A percentile compares a stretch with the other conserved stretches of the same genome.
Conservation (phyloP, 192 early-diverging fungal species). For the Haplosporangium gracile region DNA sequence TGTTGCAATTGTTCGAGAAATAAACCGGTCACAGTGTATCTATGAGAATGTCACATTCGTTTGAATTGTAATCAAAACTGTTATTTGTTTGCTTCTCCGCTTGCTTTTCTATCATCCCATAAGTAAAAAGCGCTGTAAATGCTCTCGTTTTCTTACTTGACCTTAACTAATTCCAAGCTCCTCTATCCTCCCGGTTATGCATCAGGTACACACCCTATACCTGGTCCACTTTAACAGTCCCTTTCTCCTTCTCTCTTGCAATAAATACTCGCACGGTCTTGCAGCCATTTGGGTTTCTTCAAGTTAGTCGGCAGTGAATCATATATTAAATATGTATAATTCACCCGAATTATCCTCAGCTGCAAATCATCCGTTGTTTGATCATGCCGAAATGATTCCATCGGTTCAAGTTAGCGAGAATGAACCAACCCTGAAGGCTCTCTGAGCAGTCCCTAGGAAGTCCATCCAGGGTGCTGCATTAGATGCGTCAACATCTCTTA, state of each 20-base stretch:
- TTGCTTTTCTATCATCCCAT: too few relatives aligned
- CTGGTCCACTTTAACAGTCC: background rate
- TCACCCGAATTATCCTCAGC: slow-evolving; percentile 58
- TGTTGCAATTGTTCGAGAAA: too few relatives aligned
- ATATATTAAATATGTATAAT: slow-evolving; percentile 44
- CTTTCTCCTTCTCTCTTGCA: background rate
- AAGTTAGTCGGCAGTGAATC: slow-evolving; percentile 60
- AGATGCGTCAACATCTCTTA: slow-evolving; percentile 55
- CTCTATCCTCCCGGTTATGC: background rate
- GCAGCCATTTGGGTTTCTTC: slow-evolving; percentile 23
- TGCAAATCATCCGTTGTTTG: slow-evolving; percentile 59
- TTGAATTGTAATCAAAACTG: too few relatives aligned
- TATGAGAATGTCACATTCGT: too few relatives aligned
- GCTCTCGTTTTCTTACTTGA: too few relatives aligned
- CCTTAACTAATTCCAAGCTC: too few relatives aligned
- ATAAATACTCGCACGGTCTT: slow-evolving; percentile 17
- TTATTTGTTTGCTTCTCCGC: too few relatives aligned
- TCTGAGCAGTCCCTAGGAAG: slow-evolving; percentile 52
- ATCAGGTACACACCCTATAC: background rate
- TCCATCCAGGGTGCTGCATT: slow-evolving; percentile 50
- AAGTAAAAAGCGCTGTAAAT: too few relatives aligned
- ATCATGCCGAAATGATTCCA: slow-evolving; percentile 35
- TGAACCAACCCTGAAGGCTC: slow-evolving; percentile 48
- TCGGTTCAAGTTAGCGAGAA: slow-evolving; percentile 58
- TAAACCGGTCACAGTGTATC: too few relatives aligned